These are phyloP conservation scores for Penicillium palitans DNA, from an alignment of 2,329 filamentous ascomycete genomes.

Conservation along the genomic window DNA sequence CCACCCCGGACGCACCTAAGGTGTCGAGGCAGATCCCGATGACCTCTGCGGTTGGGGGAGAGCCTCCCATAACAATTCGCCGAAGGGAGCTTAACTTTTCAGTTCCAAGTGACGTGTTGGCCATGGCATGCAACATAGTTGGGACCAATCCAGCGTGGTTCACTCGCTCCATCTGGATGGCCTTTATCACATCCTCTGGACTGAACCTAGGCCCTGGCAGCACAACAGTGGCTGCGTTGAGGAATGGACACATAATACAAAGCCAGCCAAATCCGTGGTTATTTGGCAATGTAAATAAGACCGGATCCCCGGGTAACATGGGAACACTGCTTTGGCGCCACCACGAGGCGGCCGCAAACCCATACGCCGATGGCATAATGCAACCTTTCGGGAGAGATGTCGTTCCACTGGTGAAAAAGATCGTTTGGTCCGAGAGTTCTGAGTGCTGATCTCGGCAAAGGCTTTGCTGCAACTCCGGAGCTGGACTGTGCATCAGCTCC, in stretches of 20 bases:
- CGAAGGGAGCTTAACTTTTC: constrained; percentile 5
- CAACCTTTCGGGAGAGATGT: constrained; percentile 21
- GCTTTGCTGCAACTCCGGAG: not conserved
- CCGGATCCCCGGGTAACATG: constrained; percentile 14
- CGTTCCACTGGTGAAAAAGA: constrained; percentile 24
- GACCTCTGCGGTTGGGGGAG: constrained; percentile 16
- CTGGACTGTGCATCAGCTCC: not conserved
- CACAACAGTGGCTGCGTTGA: constrained; percentile 17
- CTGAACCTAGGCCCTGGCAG: constrained; percentile 13
- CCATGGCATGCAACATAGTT: constrained; percentile 14
- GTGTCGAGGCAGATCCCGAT: constrained; percentile 12
- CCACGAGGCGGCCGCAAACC: constrained; percentile 6
- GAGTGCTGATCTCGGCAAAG: not conserved
- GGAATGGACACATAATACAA: constrained; percentile 12
- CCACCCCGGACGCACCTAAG: constrained; percentile 14
- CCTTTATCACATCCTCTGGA: constrained; percentile 11
- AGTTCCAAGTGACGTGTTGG: not conserved
- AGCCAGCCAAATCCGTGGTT: constrained; percentile 19
- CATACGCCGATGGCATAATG: constrained; percentile 13
- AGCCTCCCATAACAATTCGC: constrained; percentile 14
- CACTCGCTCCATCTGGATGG: constrained; percentile 5
- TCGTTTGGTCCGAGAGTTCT: not conserved
- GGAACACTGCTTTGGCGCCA: constrained; percentile 6
- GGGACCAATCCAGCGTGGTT: constrained; percentile 9
- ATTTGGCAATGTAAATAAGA: constrained; percentile 14